Evolutionary conservation across 768 basidiomycete genomes (phyloP), one percentile per base, ranked within the genome.

Genomic region (Leccinum variicolor): DNA sequence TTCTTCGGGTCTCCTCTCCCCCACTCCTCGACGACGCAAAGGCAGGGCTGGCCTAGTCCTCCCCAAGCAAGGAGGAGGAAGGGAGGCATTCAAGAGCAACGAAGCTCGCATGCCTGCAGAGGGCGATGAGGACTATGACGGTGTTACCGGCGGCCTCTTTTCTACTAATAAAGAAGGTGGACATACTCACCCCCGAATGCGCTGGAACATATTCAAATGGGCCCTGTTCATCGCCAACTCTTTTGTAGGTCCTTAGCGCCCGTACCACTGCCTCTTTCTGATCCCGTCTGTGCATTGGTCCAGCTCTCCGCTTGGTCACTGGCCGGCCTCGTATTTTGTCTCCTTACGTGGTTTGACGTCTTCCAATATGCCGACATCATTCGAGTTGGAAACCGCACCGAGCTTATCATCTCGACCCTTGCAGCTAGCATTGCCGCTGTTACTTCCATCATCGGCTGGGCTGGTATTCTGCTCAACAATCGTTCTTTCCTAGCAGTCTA

Each of bases 141-240:
- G 71, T 8, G 64, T 72, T 19, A 61, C 58, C 21, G 69, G 75
- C 46, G 68, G 69, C 26, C 75, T 74, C 71, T 82, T 80, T 67
- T 72, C 64, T 19, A 33, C 31, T 33, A 13, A 13, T 33, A 77
- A 77, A 39, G 74, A 71, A 50, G 70, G 72, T 29, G 74, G 75
- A 54, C 73, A 72, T 57, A 67, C 66, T 1, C 73, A 74, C 58
- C 70, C 78, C 63, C 72, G 69, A 34, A 72, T 89, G 56, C 75
- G 85, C 15, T 94, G 92, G 92, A 93, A 85, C 67, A 81, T 77
- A 60, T 94, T 93, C 80, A 94, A 94, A 70, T 92, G 90, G 90
- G 74, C 79, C 11, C 70, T 94, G 4, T 87, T 93, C 70, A 46
- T 83, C 49, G 75, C 87, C 50, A 93, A 92, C 66, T 23, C 39